A percentile compares a stretch with the other conserved stretches of the same genome.
phyloP scores from a whole-genome alignment of 805 yeast species.

The Starmerella stellata region DNA sequence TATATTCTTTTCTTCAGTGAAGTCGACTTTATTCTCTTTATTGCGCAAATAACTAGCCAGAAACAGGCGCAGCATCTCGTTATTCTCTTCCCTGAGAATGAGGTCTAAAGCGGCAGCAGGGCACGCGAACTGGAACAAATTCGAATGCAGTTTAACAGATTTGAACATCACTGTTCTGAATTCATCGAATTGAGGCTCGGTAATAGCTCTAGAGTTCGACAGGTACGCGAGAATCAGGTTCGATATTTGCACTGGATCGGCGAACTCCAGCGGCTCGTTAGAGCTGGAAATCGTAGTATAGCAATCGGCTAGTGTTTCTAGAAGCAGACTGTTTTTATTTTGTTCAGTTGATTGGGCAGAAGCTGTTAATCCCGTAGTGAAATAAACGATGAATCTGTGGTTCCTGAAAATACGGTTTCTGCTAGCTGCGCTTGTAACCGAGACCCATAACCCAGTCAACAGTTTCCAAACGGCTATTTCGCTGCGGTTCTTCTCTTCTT shows the following conservation, averaged over 20 bases:
- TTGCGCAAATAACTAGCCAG: not conserved
- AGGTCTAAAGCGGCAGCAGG: not conserved
- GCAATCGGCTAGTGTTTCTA: too few species aligned
- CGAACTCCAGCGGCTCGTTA: not conserved
- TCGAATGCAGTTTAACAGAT: not conserved
- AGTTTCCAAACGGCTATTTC: conserved; percentile 14
- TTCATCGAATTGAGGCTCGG: not conserved
- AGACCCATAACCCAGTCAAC: conserved; percentile 7
- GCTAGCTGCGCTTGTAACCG: conserved; percentile 1
- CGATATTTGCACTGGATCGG: conserved; percentile 7
- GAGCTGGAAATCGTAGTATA: not conserved
- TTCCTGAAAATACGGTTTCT: conserved; percentile 7
- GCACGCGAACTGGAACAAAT: conserved; percentile 1
- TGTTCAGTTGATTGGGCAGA: too few species aligned
- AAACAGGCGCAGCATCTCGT: not conserved
- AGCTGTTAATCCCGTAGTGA: conserved; percentile 2
- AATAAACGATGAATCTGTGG: conserved; percentile 4
- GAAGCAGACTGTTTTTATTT: too few species aligned
- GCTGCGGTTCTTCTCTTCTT: conserved; percentile 7
- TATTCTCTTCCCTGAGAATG: conserved; percentile 1
- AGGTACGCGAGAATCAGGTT: conserved; percentile 8
- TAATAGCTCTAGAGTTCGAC: not conserved
- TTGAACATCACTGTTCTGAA: conserved; percentile 1
- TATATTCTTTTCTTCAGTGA: too few species aligned
- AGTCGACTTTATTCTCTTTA: too few species aligned